Base-by-base conservation (phyloP, 2,329 filamentous ascomycete genomes). In the Ophiostoma australiae region DNA sequence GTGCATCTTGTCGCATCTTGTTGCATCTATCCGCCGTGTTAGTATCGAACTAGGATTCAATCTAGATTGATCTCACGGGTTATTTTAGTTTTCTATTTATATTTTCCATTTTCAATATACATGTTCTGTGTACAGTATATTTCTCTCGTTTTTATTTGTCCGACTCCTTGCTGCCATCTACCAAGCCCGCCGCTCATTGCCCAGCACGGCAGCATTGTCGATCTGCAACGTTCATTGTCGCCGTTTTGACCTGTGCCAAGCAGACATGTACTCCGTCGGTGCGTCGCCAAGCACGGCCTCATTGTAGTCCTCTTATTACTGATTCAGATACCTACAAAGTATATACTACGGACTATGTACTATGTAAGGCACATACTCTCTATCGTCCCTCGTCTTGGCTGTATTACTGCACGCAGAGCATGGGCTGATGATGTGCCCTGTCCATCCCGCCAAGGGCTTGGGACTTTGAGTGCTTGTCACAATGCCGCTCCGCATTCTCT, bases 401-500 rank as follows among this genome's bases (percentile, higher is more conserved):
- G 55, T 33, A 15, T 41, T 41, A 41, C 37, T 39, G 37, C 37
- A 5, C 27, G 55, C 58, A 63, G 27, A 31, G 20, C 23, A 63
- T 63, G 58, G 58, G 58, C 58, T 17, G 58, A 63, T 63, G 27
- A 63, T 63, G 27, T 5, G 58, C 58, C 27, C 23, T 63, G 13
- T 27, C 27, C 58, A 41, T 41, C 58, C 23, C 15, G 58, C 58
- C 58, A 63, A 63, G 58, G 27, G 58, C 58, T 63, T 63, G 58
- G 58, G 27, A 63, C n/a, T 27, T 7, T 58, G 17, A 48, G 5
- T 48, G 13, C 35, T 37, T 15, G 41, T 5, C 15, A 44, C 15
- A 6, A 39, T 39, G 15, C 48, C 48, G 52, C 52, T 58, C n/a
- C 23, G 52, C 52, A 27, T 58, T 27, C 52, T 27, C 27, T 11